phyloP scores from a whole-genome alignment of 768 basidiomycete species.

The Suillus fuscotomentosus region DNA sequence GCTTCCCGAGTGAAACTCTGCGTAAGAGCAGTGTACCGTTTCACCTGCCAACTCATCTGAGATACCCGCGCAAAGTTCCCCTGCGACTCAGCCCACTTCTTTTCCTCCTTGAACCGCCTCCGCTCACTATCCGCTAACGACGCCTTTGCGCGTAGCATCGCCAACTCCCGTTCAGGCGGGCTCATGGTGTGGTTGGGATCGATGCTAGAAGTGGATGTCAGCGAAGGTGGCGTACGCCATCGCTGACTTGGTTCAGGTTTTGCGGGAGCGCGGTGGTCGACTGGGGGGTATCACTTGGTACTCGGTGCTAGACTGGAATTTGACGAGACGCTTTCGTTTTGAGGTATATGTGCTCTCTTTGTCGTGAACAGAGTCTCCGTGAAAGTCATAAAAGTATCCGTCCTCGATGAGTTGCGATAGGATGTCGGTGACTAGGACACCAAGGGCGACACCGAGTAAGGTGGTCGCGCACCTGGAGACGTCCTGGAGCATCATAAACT shows the following conservation, averaged over 20 bases:
- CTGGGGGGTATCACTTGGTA: slow-evolving; percentile 18
- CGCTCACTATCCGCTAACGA: slow-evolving; percentile 82
- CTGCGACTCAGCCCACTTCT: slow-evolving; percentile 82
- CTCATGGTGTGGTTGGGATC: slow-evolving; percentile 58
- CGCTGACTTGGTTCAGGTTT: slow-evolving; percentile 26
- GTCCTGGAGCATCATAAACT: slow-evolving; percentile 58
- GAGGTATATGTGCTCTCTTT: slow-evolving; percentile 20
- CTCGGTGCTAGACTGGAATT: slow-evolving; percentile 44
- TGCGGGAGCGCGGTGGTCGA: slow-evolving; percentile 27
- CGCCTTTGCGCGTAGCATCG: slow-evolving; percentile 70
- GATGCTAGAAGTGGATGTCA: slow-evolving; percentile 65
- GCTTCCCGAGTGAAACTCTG: slow-evolving; percentile 81
- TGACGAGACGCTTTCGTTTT: slow-evolving; percentile 42
- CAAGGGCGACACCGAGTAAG: slow-evolving; percentile 65
- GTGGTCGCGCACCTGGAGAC: slow-evolving; percentile 54
- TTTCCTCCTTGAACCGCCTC: slow-evolving; percentile 80
- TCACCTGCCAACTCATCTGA: slow-evolving; percentile 84
- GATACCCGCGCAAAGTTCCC: slow-evolving; percentile 72
- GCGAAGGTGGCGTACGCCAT: slow-evolving; percentile 48
- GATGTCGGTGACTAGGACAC: slow-evolving; percentile 69
- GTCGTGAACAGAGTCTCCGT: slow-evolving; percentile 17
- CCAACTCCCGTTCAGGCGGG: slow-evolving; percentile 72
- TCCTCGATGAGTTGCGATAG: slow-evolving; percentile 64
- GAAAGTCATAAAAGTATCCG: slow-evolving; percentile 32
- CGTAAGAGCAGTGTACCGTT: slow-evolving; percentile 75